These are phyloP conservation scores for Psilocybe tampanensis DNA, from an alignment of 768 basidiomycete genomes.

Conservation along the genomic window DNA sequence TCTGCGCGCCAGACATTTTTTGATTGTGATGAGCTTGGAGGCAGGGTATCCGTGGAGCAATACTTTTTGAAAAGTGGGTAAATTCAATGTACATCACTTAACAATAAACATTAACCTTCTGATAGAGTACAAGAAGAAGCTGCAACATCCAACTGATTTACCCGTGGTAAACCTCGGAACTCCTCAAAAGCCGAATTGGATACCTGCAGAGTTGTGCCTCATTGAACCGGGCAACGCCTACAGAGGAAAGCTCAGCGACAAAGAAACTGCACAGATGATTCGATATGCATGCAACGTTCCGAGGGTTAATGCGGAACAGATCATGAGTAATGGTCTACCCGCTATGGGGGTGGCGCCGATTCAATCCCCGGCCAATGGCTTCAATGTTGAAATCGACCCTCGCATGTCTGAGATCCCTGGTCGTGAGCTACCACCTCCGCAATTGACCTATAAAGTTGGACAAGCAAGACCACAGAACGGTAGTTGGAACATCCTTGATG, in stretches of 20 bases:
- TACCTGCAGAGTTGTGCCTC: slow-evolving; percentile 75
- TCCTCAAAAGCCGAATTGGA: slow-evolving; percentile 31
- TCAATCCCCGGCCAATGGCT: slow-evolving; percentile 44
- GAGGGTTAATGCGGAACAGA: slow-evolving; percentile 54
- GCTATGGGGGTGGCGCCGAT: slow-evolving; percentile 48
- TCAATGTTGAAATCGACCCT: slow-evolving; percentile 55
- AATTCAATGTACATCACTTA: background rate
- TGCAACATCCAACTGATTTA: slow-evolving; percentile 48
- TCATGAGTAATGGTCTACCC: slow-evolving; percentile 60
- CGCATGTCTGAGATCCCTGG: slow-evolving; percentile 68
- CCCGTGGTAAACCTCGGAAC: slow-evolving; percentile 54
- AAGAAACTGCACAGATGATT: slow-evolving; percentile 73
- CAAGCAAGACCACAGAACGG: slow-evolving; percentile 52
- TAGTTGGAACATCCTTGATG: slow-evolving; percentile 77
- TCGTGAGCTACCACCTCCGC: slow-evolving; percentile 64
- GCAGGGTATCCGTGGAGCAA: slow-evolving; percentile 57
- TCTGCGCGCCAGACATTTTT: slow-evolving; percentile 27
- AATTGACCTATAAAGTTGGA: slow-evolving; percentile 54
- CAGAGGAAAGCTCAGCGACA: slow-evolving; percentile 59
- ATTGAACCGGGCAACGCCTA: slow-evolving; percentile 63
- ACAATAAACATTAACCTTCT: background rate
- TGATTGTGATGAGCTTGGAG: slow-evolving; percentile 38
- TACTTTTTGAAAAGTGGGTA: slow-evolving; percentile 65
- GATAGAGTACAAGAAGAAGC: slow-evolving; percentile 57
- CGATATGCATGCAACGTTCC: slow-evolving; percentile 67